Conservation (phyloP, 495 filamentous ascomycete genomes). For the Talaromyces thailandensis region DNA sequence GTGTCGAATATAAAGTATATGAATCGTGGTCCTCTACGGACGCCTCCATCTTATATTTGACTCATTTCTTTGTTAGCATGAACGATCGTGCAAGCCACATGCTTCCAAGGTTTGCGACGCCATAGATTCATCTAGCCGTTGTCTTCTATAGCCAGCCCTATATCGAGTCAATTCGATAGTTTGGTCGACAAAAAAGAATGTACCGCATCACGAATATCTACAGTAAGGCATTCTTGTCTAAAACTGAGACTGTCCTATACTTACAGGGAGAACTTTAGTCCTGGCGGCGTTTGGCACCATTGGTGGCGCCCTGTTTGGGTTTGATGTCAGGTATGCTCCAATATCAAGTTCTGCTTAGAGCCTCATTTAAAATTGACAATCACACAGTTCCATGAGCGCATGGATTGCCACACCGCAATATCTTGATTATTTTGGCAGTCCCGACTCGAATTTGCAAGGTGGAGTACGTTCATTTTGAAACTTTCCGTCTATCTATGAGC, state of each 20-base stretch:
- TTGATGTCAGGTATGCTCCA: conserved; percentile 30
- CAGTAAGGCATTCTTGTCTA: conserved; percentile 14
- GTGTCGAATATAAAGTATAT: neutral
- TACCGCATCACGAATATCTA: conserved; percentile 39
- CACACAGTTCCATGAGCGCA: conserved; percentile 51
- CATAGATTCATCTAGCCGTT: neutral
- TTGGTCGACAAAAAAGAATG: conserved; percentile 15
- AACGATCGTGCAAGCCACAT: neutral
- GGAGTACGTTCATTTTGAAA: neutral
- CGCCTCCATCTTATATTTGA: neutral
- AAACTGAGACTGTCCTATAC: neutral
- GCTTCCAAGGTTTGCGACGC: neutral
- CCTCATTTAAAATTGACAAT: neutral
- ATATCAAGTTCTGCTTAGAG: neutral
- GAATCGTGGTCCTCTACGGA: neutral
- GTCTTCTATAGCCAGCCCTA: neutral
- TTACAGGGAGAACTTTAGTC: conserved; percentile 15
- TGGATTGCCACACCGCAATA: conserved; percentile 65
- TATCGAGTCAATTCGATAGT: neutral
- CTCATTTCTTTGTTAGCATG: neutral
- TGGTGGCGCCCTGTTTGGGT: conserved; percentile 34
- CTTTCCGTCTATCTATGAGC: neutral
- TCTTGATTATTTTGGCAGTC: conserved; percentile 55
- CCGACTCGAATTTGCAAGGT: conserved; percentile 53
- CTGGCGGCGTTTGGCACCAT: conserved; percentile 44